Conservation (phyloP, 768 basidiomycete species). For the Phlegmacium glaucopus region DNA sequence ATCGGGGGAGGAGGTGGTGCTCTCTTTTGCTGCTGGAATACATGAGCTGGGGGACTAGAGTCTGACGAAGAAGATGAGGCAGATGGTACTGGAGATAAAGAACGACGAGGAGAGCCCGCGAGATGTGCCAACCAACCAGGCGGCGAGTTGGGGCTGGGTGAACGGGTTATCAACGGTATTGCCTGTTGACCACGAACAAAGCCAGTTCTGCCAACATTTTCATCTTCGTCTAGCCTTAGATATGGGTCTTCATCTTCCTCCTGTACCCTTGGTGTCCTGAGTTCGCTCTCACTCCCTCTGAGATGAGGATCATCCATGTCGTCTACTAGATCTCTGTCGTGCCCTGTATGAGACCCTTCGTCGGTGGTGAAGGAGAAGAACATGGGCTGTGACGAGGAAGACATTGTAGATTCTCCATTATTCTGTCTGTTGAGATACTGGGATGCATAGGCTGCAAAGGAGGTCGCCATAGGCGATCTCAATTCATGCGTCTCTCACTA, state of each 20-base stretch:
- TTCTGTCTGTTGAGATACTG: constrained; percentile 68
- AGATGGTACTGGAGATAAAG: constrained; percentile 30
- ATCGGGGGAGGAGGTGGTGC: constrained; percentile 38
- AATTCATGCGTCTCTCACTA: too few species aligned
- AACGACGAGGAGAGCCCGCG: constrained; percentile 53
- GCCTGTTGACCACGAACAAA: constrained; percentile 33
- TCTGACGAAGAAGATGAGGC: constrained; percentile 40
- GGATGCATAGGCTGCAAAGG: constrained; percentile 80
- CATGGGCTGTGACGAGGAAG: constrained; percentile 71
- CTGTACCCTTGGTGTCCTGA: constrained; percentile 17
- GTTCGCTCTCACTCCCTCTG: constrained; percentile 31
- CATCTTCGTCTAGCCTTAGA: constrained; percentile 71
- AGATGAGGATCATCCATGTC: constrained; percentile 80
- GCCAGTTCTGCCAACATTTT: constrained; percentile 29
- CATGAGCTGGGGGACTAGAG: constrained; percentile 42
- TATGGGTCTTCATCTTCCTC: constrained; percentile 75
- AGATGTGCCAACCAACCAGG: constrained; percentile 76
- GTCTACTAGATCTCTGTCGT: constrained; percentile 49
- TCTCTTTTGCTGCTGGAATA: constrained; percentile 29
- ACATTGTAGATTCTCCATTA: constrained; percentile 38
- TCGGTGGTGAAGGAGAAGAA: constrained; percentile 87
- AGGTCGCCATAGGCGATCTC: constrained; percentile 45
- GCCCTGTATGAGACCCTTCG: constrained; percentile 35
- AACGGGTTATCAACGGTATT: constrained; percentile 35
- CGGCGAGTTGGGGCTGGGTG: constrained; percentile 34